These are phyloP conservation scores for Cornus controversa DNA, from an alignment of 148 eudicot genomes.

Conservation along the genomic window DNA sequence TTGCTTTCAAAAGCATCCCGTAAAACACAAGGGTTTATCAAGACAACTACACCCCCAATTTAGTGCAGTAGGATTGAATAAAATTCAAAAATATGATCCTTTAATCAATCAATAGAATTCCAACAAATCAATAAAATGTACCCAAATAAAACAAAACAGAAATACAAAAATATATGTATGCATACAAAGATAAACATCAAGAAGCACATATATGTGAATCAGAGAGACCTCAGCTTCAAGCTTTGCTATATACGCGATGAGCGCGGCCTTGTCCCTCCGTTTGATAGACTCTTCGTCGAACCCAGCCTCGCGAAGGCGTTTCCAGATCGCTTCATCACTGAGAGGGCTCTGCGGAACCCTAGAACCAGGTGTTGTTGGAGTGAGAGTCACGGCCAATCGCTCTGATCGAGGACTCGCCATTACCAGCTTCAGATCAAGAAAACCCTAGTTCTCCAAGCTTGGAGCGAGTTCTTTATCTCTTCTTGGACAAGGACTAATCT, in stretches of 20 bases:
- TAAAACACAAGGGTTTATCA: not conserved
- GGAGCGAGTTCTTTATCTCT: not conserved
- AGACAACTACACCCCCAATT: not conserved
- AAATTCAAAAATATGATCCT: not conserved
- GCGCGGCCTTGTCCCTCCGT: constrained; percentile 86
- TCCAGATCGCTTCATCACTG: constrained; percentile 74
- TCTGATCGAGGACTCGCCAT: constrained; percentile 67
- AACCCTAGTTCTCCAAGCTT: not conserved
- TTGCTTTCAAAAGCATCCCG: not conserved
- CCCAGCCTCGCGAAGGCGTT: constrained; percentile 64
- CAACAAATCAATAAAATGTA: not conserved
- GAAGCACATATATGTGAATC: not conserved
- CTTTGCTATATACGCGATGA: constrained; percentile 82
- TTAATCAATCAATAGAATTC: not conserved
- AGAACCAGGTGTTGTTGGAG: constrained; percentile 34
- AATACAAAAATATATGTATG: not conserved
- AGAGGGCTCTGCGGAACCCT: constrained; percentile 50
- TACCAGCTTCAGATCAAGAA: constrained; percentile 4
- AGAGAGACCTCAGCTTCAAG: constrained; percentile 79
- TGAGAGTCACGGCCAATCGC: constrained; percentile 33
- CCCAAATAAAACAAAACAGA: not conserved
- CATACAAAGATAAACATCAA: not conserved
- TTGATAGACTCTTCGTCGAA: constrained; percentile 83
- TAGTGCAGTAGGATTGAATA: not conserved
- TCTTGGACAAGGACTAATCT: not conserved